Percentiles rank a stretch among this genome's conserved stretches.
phyloP scores from a whole-genome alignment of 108 stramenopile genomes.

The Conticribra weissflogii region DNA sequence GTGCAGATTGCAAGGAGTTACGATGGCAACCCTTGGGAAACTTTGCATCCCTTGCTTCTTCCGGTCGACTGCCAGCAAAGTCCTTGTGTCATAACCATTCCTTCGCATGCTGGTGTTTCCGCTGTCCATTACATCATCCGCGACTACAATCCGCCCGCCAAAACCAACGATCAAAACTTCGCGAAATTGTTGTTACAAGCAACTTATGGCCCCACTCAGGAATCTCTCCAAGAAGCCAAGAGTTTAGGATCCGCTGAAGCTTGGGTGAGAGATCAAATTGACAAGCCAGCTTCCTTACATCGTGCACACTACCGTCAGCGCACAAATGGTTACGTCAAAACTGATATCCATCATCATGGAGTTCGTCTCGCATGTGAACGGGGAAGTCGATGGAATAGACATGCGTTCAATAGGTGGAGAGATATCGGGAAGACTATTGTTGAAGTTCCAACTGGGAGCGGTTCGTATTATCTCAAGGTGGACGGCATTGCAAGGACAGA shows the following conservation, averaged over 20 bases:
- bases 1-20: constrained; percentile 29
- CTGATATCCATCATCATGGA: constrained; percentile 15
- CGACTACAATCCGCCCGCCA: constrained; percentile 5
- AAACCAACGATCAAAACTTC: not conserved
- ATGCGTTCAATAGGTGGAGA: constrained; percentile 35
- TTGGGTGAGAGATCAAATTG: constrained; percentile 30
- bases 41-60: constrained; percentile 19
- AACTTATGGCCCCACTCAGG: constrained; percentile 20
- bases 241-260: constrained; percentile 7
- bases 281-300: constrained; percentile 5
- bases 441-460: constrained; percentile 9
- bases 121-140: constrained; percentile 24
- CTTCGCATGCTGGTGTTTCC: not conserved
- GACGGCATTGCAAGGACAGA: constrained; percentile 31
- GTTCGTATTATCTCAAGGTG: constrained; percentile 19
- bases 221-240: constrained; percentile 25
- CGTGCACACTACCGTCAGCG: constrained; percentile 36
- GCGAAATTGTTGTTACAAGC: constrained; percentile 28
- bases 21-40: constrained; percentile 26
- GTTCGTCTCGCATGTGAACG: constrained; percentile 24
- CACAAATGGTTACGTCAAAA: constrained; percentile 15
- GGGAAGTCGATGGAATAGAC: constrained; percentile 33
- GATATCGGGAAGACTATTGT: constrained; percentile 34
- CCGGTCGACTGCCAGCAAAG: constrained; percentile 8
- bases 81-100: not conserved